phyloP scores from a whole-genome alignment of 2,329 filamentous ascomycete genomes.

The Colletotrichum filicis region DNA sequence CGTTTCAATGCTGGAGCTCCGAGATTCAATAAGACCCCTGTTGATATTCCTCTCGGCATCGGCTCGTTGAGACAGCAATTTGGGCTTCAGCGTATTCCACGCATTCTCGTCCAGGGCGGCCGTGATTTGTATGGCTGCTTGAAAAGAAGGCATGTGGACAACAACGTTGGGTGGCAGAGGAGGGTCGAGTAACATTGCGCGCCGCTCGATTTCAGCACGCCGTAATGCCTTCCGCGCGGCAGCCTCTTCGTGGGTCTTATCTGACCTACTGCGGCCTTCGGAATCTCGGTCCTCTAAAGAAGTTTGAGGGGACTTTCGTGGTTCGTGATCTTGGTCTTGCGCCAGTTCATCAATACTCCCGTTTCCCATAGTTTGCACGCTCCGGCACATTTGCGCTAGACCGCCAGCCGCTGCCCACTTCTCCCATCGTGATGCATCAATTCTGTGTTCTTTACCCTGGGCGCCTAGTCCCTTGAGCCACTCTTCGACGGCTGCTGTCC shows the following conservation, averaged over 20 bases:
- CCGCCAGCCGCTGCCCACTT: slow-evolving; percentile 71
- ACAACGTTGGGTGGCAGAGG: slow-evolving; percentile 72
- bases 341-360: slow-evolving; percentile 40
- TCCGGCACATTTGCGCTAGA: slow-evolving; percentile 48
- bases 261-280: not conserved
- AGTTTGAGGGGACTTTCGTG: not conserved
- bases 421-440: slow-evolving; percentile 77
- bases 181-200: slow-evolving; percentile 73
- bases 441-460: slow-evolving; percentile 69
- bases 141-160: slow-evolving; percentile 78
- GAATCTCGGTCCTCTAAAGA: not conserved
- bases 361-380: slow-evolving; percentile 55
- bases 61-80: slow-evolving; percentile 72
- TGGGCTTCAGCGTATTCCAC: slow-evolving; percentile 76
- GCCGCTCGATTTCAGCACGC: slow-evolving; percentile 76
- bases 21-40: slow-evolving; percentile 46
- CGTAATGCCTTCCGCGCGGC: slow-evolving; percentile 72
- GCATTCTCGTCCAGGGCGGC: slow-evolving; percentile 74
- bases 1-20: slow-evolving; percentile 47
- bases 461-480: slow-evolving; percentile 81
- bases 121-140: slow-evolving; percentile 77
- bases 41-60: slow-evolving; percentile 71
- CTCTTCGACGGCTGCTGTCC: slow-evolving; percentile 76
- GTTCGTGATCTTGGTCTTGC: not conserved
- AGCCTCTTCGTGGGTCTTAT: slow-evolving; percentile 60